A percentile compares a stretch with the other conserved stretches of the same genome.
These are phyloP conservation scores for Boletus sp. DNA, from an alignment of 1,284 basidiomycete species.

Conservation along the genomic window DNA sequence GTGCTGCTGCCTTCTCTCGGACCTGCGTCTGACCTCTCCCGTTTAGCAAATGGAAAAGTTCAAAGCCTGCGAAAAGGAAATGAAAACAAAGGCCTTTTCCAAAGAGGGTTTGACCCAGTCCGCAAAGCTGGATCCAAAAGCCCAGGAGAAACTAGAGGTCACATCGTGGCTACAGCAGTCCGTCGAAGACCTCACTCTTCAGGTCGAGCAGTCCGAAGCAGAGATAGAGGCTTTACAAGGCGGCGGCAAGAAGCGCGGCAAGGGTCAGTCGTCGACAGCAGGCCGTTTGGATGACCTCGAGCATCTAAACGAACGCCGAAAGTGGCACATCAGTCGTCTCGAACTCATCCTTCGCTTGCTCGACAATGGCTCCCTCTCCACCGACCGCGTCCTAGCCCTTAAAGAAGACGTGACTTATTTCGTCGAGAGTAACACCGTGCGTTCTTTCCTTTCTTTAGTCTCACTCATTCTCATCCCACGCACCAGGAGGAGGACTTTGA, in stretches of 20 bases:
- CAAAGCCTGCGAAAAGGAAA: constrained; percentile 99
- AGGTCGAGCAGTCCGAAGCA: constrained; percentile 93
- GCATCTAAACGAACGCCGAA: constrained; percentile 86
- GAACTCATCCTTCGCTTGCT: constrained; percentile 92
- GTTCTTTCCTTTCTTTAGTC: constrained; percentile 35
- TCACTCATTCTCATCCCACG: constrained; percentile 20
- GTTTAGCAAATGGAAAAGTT: constrained; percentile 99
- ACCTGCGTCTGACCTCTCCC: constrained; percentile 5
- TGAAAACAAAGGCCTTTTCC: constrained; percentile 99
- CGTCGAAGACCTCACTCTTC: constrained; percentile 90
- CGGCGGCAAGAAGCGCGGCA: constrained; percentile 80
- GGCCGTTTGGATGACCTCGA: constrained; percentile 85
- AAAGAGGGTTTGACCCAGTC: constrained; percentile 97
- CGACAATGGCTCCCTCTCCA: constrained; percentile 87
- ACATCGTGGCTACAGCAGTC: constrained; percentile 82
- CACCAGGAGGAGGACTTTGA: constrained; percentile 93
- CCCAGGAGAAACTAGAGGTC: constrained; percentile 92
- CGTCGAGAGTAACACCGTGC: constrained; percentile 90
- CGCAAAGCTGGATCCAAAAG: constrained; percentile 91
- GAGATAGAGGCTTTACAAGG: constrained; percentile 90
- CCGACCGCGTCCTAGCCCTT: constrained; percentile 78
- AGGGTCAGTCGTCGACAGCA: constrained; percentile 54
- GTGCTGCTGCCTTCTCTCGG: neutral
- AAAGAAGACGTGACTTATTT: constrained; percentile 98
- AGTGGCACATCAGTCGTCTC: constrained; percentile 92